Evolutionary conservation across 225 moss, liverwort and hornwort genomes (phyloP).

Genomic region (Straminergon stramineum): DNA sequence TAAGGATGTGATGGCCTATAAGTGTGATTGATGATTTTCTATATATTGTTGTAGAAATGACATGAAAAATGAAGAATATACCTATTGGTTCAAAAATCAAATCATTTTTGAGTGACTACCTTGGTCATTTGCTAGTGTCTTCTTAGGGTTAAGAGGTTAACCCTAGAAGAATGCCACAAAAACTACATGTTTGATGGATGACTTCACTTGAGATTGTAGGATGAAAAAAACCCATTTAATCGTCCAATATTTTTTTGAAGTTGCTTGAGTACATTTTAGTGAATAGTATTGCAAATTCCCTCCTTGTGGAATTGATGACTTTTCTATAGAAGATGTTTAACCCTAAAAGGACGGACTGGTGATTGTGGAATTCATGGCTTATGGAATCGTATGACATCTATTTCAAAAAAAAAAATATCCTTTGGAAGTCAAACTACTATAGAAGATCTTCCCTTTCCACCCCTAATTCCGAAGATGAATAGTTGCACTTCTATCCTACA

Average conservation of each 20-base stretch:
- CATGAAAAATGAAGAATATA: not conserved
- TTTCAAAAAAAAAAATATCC: too few relatives aligned
- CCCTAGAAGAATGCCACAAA: rapidly evolving
- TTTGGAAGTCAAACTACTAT: too few relatives aligned
- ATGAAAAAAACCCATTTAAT: not conserved
- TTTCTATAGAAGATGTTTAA: not conserved
- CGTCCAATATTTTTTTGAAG: not conserved
- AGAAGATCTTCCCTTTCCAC: too few relatives aligned
- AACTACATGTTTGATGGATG: rapidly evolving
- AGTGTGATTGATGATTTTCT: not conserved
- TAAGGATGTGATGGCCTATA: rapidly evolving
- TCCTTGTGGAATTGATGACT: rapidly evolving
- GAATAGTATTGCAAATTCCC: too few relatives aligned
- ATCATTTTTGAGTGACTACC: not conserved
- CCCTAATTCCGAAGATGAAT: too few relatives aligned
- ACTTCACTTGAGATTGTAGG: not conserved
- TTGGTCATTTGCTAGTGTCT: rapidly evolving
- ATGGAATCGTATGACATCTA: too few relatives aligned
- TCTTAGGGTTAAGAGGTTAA: not conserved
- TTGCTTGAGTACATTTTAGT: not conserved
- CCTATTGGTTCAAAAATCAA: not conserved
- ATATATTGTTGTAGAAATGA: not conserved
- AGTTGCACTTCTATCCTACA: too few relatives aligned
- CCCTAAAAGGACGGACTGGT: too few relatives aligned
- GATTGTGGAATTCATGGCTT: too few relatives aligned